These are phyloP conservation scores for Plasmodium malariae DNA, from an alignment of 169 alveolate genomes.

Conservation along the genomic window DNA sequence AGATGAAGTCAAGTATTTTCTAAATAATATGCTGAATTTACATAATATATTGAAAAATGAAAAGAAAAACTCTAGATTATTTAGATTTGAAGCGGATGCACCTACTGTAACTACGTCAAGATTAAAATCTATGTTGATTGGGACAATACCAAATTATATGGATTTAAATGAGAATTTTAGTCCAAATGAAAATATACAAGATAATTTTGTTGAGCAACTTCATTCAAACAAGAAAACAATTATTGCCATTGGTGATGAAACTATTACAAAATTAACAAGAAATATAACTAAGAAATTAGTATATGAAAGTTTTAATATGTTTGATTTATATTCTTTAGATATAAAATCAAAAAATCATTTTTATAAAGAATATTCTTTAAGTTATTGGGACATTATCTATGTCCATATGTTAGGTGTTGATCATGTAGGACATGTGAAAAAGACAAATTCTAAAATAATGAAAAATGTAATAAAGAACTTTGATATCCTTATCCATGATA, in stretches of 20 bases:
- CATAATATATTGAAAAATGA: conserved; percentile 73
- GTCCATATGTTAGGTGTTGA: conserved; percentile 82
- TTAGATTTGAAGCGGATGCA: conserved; percentile 79
- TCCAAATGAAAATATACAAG: conserved; percentile 37
- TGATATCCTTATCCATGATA: conserved; percentile 77
- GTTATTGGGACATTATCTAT: conserved; percentile 70
- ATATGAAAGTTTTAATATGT: conserved; percentile 65
- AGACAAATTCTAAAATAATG: conserved; percentile 75
- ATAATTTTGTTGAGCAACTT: conserved; percentile 53
- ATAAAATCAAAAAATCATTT: conserved; percentile 34
- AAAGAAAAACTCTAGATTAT: conserved; percentile 61
- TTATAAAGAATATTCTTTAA: conserved; percentile 46
- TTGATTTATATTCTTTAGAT: conserved; percentile 56
- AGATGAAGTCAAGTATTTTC: conserved; percentile 31
- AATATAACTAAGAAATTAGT: conserved; percentile 37
- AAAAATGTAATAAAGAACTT: conserved; percentile 72
- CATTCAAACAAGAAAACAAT: conserved; percentile 36
- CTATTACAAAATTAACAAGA: conserved; percentile 34
- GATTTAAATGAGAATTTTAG: conserved; percentile 60
- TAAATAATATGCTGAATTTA: conserved; percentile 77
- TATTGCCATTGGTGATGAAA: conserved; percentile 69
- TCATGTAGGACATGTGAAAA: conserved; percentile 82
- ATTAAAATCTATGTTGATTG: conserved; percentile 78
- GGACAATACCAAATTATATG: conserved; percentile 79
- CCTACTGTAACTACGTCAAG: conserved; percentile 82